Percentiles rank a stretch among this genome's conserved stretches.
These are phyloP conservation scores for Phytophthora hybrid DNA, from an alignment of 352 stramenopile genomes.

Conservation along the genomic window DNA sequence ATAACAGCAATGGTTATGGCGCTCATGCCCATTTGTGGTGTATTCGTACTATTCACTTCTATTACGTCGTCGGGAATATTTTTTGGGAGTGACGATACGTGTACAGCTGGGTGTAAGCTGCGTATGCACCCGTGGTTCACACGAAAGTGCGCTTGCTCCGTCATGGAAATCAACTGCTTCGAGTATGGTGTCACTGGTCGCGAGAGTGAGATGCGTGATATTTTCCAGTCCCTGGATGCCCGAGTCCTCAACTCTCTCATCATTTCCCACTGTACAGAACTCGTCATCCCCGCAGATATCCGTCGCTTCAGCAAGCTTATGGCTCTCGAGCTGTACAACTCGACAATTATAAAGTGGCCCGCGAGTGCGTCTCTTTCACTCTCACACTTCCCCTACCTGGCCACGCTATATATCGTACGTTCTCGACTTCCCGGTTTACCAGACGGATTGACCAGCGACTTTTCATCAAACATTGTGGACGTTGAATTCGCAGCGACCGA, in stretches of 20 bases:
- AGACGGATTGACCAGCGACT: constrained; percentile 43
- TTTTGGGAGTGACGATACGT: constrained; percentile 25
- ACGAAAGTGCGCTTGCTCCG: constrained; percentile 48
- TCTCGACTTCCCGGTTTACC: constrained; percentile 34
- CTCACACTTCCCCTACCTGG: constrained; percentile 33
- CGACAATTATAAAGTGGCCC: constrained; percentile 43
- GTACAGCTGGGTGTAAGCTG: constrained; percentile 45
- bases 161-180: constrained; percentile 58
- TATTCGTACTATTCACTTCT: constrained; percentile 45
- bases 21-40: constrained; percentile 37
- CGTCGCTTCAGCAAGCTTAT: constrained; percentile 42
- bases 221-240: constrained; percentile 39
- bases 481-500: constrained; percentile 44
- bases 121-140: constrained; percentile 59
- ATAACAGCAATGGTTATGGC: constrained; percentile 16
- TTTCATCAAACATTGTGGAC: constrained; percentile 41
- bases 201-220: constrained; percentile 20
- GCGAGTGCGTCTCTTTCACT: constrained; percentile 35
- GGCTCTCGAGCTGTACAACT: constrained; percentile 60
- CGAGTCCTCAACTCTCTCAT: constrained; percentile 57
- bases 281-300: constrained; percentile 40
- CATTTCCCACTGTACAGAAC: constrained; percentile 46
- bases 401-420: constrained; percentile 45
- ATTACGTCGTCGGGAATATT: constrained; percentile 42
- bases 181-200: constrained; percentile 37